A percentile compares a stretch with the other conserved stretches of the same genome.
Conservation (phyloP, 2,329 filamentous ascomycete species). For the Chaetomium strumarium region DNA sequence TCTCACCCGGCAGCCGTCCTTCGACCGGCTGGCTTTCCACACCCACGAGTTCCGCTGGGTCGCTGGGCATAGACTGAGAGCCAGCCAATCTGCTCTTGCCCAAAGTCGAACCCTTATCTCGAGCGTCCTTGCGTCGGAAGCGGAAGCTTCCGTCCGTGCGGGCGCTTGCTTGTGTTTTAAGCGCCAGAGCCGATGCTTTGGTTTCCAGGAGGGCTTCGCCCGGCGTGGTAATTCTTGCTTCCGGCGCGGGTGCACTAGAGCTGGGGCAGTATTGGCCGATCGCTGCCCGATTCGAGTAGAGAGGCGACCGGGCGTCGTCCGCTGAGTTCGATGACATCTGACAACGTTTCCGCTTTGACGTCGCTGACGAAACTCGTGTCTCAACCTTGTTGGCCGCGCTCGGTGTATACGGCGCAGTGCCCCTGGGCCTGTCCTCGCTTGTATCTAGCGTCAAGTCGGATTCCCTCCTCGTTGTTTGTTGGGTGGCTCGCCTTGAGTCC, state of each 20-base stretch:
- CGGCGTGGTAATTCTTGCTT: not conserved
- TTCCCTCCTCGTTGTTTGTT: not conserved
- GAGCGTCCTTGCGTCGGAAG: constrained; percentile 14
- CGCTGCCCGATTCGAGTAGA: not conserved
- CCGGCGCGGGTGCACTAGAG: not conserved
- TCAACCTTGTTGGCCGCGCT: not conserved
- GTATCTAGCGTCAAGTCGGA: not conserved
- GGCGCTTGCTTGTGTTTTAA: constrained; percentile 2
- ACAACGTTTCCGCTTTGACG: not conserved
- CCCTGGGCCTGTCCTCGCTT: not conserved
- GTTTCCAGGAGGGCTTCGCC: not conserved
- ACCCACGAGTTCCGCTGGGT: not conserved
- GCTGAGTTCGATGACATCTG: not conserved
- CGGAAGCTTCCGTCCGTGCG: constrained; percentile 22
- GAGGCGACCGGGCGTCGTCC: not conserved
- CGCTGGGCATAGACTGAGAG: not conserved
- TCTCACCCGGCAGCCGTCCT: not conserved
- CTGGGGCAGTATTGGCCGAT: not conserved
- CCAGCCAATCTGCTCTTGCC: not conserved
- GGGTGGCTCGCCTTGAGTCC: constrained; percentile 10
- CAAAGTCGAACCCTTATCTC: not conserved
- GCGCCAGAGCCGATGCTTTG: not conserved
- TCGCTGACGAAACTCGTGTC: not conserved
- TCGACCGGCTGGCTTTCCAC: not conserved
- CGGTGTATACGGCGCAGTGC: not conserved